These are phyloP conservation scores for Pseudozyma flocculosa DNA, from an alignment of 1,284 basidiomycete species.

Conservation along the genomic window DNA sequence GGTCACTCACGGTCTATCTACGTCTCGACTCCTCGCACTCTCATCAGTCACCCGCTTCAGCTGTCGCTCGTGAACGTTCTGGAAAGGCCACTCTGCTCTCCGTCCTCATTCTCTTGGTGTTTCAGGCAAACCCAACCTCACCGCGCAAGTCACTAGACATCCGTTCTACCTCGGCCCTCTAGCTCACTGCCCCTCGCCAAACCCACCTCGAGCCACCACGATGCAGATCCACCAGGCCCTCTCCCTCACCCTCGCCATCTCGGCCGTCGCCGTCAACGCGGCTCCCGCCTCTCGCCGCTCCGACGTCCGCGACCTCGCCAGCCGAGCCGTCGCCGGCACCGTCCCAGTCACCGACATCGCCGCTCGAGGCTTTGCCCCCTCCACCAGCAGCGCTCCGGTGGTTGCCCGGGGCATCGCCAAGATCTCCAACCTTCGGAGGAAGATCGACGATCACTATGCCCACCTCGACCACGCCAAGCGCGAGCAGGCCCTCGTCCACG, in stretches of 20 bases:
- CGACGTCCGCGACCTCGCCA: neutral
- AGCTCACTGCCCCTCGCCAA: no score
- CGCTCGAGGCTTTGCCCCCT: slow-evolving; percentile 8
- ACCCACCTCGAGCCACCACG: neutral
- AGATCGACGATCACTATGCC: slow-evolving; percentile 22
- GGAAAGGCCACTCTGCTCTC: neutral
- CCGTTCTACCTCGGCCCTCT: no score
- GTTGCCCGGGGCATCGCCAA: slow-evolving; percentile 24
- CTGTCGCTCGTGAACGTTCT: no score
- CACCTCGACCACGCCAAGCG: slow-evolving; percentile 24
- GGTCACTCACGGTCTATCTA: neutral
- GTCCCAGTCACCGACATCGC: slow-evolving; percentile 15
- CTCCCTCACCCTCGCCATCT: slow-evolving; percentile 32
- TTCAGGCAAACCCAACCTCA: neutral
- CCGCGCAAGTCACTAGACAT: no score
- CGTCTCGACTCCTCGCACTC: neutral
- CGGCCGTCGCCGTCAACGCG: slow-evolving; percentile 24
- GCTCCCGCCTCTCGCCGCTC: slow-evolving; percentile 4
- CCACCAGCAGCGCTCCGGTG: slow-evolving; percentile 14
- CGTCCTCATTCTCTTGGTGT: neutral
- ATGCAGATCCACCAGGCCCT: slow-evolving; percentile 43
- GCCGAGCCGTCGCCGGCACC: slow-evolving; percentile 15
- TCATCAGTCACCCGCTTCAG: no score
- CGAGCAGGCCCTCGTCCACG: slow-evolving; percentile 26
- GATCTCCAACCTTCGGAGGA: slow-evolving; percentile 16